Evolutionary conservation across 2,329 filamentous ascomycete species (phyloP), one percentile per base, ranked within the genome.

Genomic region (Arthrobotrys iridis): DNA sequence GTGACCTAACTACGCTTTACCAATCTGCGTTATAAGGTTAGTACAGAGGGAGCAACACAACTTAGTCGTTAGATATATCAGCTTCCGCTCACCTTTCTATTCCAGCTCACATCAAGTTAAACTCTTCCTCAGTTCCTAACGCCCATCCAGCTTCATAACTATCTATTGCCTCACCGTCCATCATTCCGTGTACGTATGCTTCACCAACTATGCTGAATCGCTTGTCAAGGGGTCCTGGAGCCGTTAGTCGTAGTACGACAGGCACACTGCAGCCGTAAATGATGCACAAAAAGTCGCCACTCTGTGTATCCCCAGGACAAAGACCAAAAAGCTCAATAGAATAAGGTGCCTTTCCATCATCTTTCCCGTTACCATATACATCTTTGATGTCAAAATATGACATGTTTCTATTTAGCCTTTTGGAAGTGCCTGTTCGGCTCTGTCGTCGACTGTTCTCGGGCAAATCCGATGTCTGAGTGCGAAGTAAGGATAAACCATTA

Each of bases 261-360:
- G 78, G 78, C 3, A 81, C 79, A 13, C 62, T 79, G 45, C 78
- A 79, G 7, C 78, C 78, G 15, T 77, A 79, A 13, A 80, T 13
- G 5, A 80, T 79, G 22, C 79, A 79, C 13, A 80, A 45, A 1
- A 65, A 46, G 26, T 80, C 79, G 0, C 71, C 77, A n/a, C 2
- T 5, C 3, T 11, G 8, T 11, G 50, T 40, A 6, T 24, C 15
- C 10, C 50, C 30, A 13, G 50, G 30, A 8, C 50, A 57, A 18
- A 57, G 30, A 4, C 50, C 50, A n/a, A 57, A 57, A 13, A 52
- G 26, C 8, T 52, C 48, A 35, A n/a, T 18, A 22, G 15, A n/a
- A n/a, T n/a, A n/a, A 1, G 20, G 5, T n/a, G 20, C 1, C 8
- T 30, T 10, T 2, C 13, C 45, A 30, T 28, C 20, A 30, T 50